A percentile compares a stretch with the other conserved stretches of the same genome.
Evolutionary conservation across 2,329 filamentous ascomycete species (phyloP).

Genomic region (Helotiales sp.): DNA sequence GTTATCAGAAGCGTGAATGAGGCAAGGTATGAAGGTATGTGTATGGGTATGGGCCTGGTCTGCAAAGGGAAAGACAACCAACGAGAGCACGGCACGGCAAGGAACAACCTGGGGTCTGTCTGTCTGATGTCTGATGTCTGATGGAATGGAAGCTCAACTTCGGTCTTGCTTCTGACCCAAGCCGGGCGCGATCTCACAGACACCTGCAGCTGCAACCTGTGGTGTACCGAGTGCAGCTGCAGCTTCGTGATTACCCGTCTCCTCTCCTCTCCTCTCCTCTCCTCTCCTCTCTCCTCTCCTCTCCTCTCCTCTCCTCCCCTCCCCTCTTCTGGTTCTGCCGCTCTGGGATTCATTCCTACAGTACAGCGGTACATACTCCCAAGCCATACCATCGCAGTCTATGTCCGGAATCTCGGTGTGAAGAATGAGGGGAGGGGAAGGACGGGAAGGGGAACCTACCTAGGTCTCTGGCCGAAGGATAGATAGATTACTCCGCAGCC

Average conservation of each 20-base stretch:
- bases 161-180: neutral
- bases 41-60: neutral
- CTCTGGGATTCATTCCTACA: neutral
- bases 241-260: conserved; percentile 6
- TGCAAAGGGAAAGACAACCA: no score
- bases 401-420: conserved; percentile 1
- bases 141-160: neutral
- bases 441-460: conserved; percentile 4
- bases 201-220: neutral
- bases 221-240: neutral
- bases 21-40: no score
- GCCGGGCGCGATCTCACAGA: neutral
- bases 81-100: neutral
- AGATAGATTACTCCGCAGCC: conserved; percentile 6
- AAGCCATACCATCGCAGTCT: no score
- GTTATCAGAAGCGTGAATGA: neutral
- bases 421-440: neutral
- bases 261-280: no score
- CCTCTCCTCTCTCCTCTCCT: no score
- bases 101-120: neutral
- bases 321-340: neutral
- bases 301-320: no score
- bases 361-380: no score
- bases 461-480: neutral
- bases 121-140: no score